phyloP scores from a whole-genome alignment of 805 yeast genomes.

The Pichia manshurica region DNA sequence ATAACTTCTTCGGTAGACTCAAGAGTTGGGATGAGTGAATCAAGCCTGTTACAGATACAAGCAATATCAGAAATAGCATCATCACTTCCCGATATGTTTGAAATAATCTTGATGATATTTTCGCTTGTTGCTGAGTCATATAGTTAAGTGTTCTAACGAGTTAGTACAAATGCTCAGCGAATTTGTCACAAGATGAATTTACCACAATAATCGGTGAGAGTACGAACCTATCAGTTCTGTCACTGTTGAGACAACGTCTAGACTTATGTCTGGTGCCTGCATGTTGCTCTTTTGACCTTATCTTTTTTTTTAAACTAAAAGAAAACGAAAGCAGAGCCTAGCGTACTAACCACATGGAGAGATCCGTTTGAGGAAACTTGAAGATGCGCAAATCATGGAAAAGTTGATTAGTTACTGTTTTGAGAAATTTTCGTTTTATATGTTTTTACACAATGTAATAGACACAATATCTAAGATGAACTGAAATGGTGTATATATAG shows the following conservation, averaged over 20 bases:
- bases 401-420: no score
- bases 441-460: no score
- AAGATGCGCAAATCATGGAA: no score
- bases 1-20: slow-evolving; percentile 14
- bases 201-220: no score
- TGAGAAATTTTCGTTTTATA: no score
- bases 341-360: no score
- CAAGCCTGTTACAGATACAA: slow-evolving; percentile 15
- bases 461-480: no score
- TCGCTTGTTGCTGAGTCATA: slow-evolving; percentile 13
- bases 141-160: no score
- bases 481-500: no score
- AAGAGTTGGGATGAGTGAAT: slow-evolving; percentile 15
- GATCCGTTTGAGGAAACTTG: neutral
- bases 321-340: no score
- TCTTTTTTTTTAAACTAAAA: no score
- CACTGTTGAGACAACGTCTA: slow-evolving; percentile 2
- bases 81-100: slow-evolving; percentile 6
- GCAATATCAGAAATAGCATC: slow-evolving; percentile 17
- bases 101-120: slow-evolving; percentile 8
- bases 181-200: neutral
- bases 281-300: no score
- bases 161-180: neutral
- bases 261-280: neutral
- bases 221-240: slow-evolving; percentile 12